Base-by-base conservation (phyloP, 352 stramenopile species). In the Blastocystis sp. region DNA sequence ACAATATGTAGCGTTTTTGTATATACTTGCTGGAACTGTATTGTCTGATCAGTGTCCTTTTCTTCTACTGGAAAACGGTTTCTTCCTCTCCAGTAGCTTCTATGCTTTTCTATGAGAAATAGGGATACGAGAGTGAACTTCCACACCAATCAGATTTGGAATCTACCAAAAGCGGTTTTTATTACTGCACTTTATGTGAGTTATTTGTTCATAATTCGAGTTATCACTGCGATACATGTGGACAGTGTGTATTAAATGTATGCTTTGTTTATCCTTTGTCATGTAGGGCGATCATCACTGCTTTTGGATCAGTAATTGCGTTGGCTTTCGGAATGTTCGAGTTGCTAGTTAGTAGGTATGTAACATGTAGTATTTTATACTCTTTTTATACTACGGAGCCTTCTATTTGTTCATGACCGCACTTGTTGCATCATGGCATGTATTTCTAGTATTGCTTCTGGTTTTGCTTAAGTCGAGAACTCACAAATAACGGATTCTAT, bases 261-360 rank as follows among this genome's bases (percentile, higher is more conserved):
- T 13, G 26, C 9, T 6, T 54, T 37, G 9, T 41, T 43, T 18
- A n/a, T 20, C 29, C 23, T 8, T 23, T 66, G 3, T 54, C 7
- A 0, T 29, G 26, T 66, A 84, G 73, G 64, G 68, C 55, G 73
- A 84, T 84, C 73, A 84, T 68, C 73, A 84, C 55, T 84, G 73
- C 53, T 20, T 68, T 9, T 84, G 45, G 53, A 26, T 84, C 0
- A 45, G 55, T 4, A 84, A 84, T 34, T 84, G 73, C 20, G 55
- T 84, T 68, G 73, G 73, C 1, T 84, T 68, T 34, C 11, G 53
- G 41, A 84, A 84, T 41, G 20, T 64, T 23, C 73, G 73, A 34
- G 73, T 84, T 66, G 2, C 20, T 23, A 9, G 8, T 18, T 54
- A 18, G 7, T 47, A 7, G 11, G n/a, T 45, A 11, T 53, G 20